Evolutionary conservation across 2,329 filamentous ascomycete genomes (phyloP), one percentile per base, ranked within the genome.

Genomic region (Cyphellophora attinorum): DNA sequence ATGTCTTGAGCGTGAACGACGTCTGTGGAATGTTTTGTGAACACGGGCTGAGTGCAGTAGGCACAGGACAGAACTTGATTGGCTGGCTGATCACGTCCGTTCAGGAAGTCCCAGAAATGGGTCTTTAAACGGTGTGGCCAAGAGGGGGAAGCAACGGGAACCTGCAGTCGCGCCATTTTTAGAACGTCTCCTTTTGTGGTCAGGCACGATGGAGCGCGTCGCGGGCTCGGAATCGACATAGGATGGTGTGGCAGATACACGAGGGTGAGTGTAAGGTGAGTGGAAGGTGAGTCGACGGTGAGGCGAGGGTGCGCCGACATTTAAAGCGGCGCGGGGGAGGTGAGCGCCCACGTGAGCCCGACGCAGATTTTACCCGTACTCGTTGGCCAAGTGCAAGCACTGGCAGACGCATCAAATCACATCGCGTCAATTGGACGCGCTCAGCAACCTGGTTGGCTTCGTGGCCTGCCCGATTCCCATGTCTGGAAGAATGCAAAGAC

Each of bases 181-280:
- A 25, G 21, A 25, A 25, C 21, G 21, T 25, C 21, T 25, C 21
- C n/a, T 25, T 25, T 25, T 25, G 21, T 25, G n/a, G 21, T 25
- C 21, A 25, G 21, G 21, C 21, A 25, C 21, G 21, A 25, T 25
- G n/a, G 21, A 25, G 21, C 21, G n/a, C n/a, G n/a, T 25, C 21
- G 21, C n/a, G 21, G 21, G 21, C 8, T n/a, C 21, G 21, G 21
- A n/a, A 8, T 8, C n/a, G 21, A 25, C 21, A 8, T 8, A 25
- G 8, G 21, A 25, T n/a, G 21, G 21, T 25, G 21, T 25, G 21
- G 21, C 21, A 25, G 21, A 25, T 25, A n/a, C 8, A 25, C 21
- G 21, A 25, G 21, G 21, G 21, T 25, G 21, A 25, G 21, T n/a
- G 21, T n/a, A 25, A 25, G 21, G 21, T 25, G 21, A 25, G 21